Conservation (phyloP, 352 stramenopile genomes). For the Globisporangium solare region DNA sequence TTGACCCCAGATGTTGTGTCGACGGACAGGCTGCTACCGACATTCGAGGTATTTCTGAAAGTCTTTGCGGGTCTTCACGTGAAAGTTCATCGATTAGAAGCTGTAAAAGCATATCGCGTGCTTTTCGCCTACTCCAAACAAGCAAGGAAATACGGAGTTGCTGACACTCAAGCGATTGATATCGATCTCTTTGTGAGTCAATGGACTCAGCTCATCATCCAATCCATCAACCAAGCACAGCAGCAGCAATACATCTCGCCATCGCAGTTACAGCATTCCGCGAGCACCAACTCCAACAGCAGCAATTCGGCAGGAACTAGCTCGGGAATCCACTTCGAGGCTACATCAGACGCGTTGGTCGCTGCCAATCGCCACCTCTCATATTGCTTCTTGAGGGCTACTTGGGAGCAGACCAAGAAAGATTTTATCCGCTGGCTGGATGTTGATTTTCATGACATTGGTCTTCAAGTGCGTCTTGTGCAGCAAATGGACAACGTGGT, state of each 20-base stretch:
- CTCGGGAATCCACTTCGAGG: conserved; percentile 27
- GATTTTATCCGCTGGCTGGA: conserved; percentile 37
- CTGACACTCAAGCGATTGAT: conserved; percentile 9
- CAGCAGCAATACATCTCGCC: conserved; percentile 24
- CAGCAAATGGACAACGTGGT: conserved; percentile 38
- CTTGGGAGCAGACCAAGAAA: conserved; percentile 40
- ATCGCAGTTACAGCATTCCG: conserved; percentile 2
- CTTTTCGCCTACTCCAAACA: conserved; percentile 16
- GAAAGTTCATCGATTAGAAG: conserved; percentile 25
- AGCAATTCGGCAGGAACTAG: neutral
- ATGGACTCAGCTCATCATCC: conserved; percentile 28
- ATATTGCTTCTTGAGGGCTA: conserved; percentile 28
- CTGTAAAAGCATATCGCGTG: conserved; percentile 27
- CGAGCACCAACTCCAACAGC: neutral
- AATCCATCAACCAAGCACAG: conserved; percentile 31
- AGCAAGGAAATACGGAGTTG: neutral
- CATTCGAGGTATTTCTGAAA: conserved; percentile 21
- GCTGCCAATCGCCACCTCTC: conserved; percentile 26
- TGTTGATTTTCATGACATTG: conserved; percentile 33
- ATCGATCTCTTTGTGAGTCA: conserved; percentile 20
- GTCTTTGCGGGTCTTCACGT: conserved; percentile 31
- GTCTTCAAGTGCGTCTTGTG: conserved; percentile 36
- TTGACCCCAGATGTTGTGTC: neutral
- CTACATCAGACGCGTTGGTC: conserved; percentile 25
- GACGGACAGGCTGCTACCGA: conserved; percentile 4